Conservation (phyloP, 208 protist genomes). For the Leishmania tropica region DNA sequence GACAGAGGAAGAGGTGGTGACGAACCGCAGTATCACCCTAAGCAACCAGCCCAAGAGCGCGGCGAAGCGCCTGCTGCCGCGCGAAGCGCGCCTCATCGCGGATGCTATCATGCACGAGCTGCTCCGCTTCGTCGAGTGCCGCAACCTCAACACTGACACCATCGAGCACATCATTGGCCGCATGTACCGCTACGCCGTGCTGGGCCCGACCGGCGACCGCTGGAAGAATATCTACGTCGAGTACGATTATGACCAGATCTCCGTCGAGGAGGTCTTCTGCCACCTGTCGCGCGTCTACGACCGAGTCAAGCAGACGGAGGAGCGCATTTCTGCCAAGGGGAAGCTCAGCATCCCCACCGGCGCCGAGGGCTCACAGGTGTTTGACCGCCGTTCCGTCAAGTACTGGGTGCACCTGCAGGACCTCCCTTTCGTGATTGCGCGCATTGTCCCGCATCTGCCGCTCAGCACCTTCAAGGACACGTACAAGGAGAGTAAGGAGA, state of each 20-base stretch:
- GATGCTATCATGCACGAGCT: slow-evolving; percentile 81
- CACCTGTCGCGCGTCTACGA: slow-evolving; percentile 79
- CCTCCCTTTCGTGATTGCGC: slow-evolving; percentile 87
- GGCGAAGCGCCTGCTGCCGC: slow-evolving; percentile 37
- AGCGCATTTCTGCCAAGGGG: slow-evolving; percentile 59
- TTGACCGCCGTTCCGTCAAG: slow-evolving; percentile 88
- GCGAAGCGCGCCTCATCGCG: slow-evolving; percentile 67
- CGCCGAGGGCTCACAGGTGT: slow-evolving; percentile 80
- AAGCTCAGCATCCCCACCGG: slow-evolving; percentile 59
- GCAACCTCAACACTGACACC: slow-evolving; percentile 87
- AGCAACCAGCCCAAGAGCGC: slow-evolving; percentile 1
- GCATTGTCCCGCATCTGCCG: slow-evolving; percentile 87
- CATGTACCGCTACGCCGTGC: slow-evolving; percentile 87
- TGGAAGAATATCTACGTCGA: slow-evolving; percentile 75
- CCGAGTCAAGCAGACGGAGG: slow-evolving; percentile 68
- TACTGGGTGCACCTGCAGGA: slow-evolving; percentile 91
- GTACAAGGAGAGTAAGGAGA: slow-evolving; percentile 66
- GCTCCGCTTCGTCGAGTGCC: slow-evolving; percentile 82
- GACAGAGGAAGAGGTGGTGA: slow-evolving; percentile 51
- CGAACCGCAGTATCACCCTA: slow-evolving; percentile 46
- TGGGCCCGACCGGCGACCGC: slow-evolving; percentile 78
- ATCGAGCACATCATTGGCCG: slow-evolving; percentile 88
- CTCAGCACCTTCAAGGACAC: slow-evolving; percentile 88
- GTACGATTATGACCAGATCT: slow-evolving; percentile 63
- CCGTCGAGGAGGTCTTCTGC: slow-evolving; percentile 77